Evolutionary conservation across 208 protist species (phyloP).

Genomic region (Zelonia costaricensis): DNA sequence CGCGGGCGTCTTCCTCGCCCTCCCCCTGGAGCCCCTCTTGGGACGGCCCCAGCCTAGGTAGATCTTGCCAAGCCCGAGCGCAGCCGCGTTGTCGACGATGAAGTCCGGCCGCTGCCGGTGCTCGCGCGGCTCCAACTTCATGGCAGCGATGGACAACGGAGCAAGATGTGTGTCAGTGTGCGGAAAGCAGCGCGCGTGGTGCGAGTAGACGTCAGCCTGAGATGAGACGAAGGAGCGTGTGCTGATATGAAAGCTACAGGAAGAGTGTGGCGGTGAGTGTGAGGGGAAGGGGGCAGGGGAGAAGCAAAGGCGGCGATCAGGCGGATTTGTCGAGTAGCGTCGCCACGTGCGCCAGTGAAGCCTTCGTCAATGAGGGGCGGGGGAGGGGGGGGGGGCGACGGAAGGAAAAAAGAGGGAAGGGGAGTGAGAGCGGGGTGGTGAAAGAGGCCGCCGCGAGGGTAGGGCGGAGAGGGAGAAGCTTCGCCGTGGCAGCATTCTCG

Average conservation of each 20-base stretch:
- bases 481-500: too few relatives aligned
- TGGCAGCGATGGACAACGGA: conserved; percentile 3
- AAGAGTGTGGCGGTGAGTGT: background rate
- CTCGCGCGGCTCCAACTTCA: conserved; percentile 43
- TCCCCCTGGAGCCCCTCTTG: background rate
- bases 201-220: background rate
- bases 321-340: too few relatives aligned
- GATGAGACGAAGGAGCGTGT: background rate
- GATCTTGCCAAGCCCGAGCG: conserved; percentile 30
- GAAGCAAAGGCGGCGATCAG: too few relatives aligned
- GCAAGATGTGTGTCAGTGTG: background rate
- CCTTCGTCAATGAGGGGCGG: background rate
- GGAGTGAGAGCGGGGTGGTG: background rate
- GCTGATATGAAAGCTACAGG: background rate
- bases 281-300: background rate
- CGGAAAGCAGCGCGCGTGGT: background rate
- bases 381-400: background rate
- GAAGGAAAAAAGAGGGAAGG: background rate
- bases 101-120: conserved; percentile 25
- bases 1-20: background rate
- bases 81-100: conserved; percentile 38
- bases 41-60: conserved; percentile 31
- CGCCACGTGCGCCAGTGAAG: too few relatives aligned
- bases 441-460: background rate
- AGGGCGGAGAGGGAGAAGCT: background rate